Evolutionary conservation across 2,329 filamentous ascomycete genomes (phyloP), one percentile per base, ranked within the genome.

Genomic region (Nemania sp.): DNA sequence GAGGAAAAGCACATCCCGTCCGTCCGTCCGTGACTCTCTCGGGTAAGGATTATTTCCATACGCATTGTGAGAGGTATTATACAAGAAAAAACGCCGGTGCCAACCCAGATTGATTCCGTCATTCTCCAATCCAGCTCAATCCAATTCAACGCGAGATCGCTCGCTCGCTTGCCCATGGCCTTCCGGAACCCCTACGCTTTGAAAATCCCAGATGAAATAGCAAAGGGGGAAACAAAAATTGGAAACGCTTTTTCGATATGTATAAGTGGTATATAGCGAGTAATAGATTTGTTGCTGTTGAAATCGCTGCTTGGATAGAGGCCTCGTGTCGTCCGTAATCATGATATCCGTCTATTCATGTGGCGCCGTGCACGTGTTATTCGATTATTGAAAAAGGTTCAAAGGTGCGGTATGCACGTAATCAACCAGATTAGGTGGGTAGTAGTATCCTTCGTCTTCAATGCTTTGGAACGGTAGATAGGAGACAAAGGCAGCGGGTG

Each of bases 281-380:
- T 37, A 3, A 13, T 37, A 39, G 17, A 48, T 51, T 13, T 32
- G 2, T 37, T 15, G 15, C 9, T 32, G 2, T 37, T 15, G 15
- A 29, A 18, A 15, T 47, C 3, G 21, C n/a, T 5, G n/a, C 45
- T 4, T 40, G 15, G 39, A 40, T 40, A 40, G 15, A 40, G 15
- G 15, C 5, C 39, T n/a, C 39, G 15, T 17, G 6, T 40, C n/a
- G n/a, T 54, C 17, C n/a, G n/a, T 54, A 32, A 43, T 48, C 49
- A n/a, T 48, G 37, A 40, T 17, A 39, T 1, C 29, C 34, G 10
- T 12, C 40, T 39, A 13, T 57, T 54, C 60, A 29, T 29, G 42
- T 63, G 21, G 60, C 60, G 60, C 60, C 60, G 34, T 63, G 60
- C 60, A 53, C 25, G 17, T 53, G 42, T 60, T 52, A 2, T 13